These are phyloP conservation scores for Circinella minor DNA, from an alignment of 371 early-diverging fungal genomes.

Conservation along the genomic window DNA sequence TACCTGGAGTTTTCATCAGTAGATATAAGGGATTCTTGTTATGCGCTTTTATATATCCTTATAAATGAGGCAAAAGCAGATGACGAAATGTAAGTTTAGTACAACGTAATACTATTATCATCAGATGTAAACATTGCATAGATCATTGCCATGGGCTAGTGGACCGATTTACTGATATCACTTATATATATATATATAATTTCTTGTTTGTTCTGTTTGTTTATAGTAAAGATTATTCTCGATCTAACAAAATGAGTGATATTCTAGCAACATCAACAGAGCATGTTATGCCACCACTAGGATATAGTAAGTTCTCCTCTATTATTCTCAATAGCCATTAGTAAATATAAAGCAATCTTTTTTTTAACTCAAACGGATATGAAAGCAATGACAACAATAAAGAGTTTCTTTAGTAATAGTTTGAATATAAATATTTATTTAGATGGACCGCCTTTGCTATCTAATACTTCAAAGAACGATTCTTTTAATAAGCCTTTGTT, in stretches of 20 bases:
- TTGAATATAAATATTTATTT: background rate
- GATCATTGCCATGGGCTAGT: background rate
- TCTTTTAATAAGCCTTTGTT: background rate
- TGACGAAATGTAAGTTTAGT: background rate
- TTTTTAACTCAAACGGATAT: too few species aligned
- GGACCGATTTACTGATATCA: too few species aligned
- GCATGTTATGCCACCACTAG: slow-evolving; percentile 36
- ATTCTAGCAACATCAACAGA: slow-evolving; percentile 28
- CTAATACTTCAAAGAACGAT: slow-evolving; percentile 3
- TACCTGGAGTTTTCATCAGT: slow-evolving; percentile 46
- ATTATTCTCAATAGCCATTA: background rate
- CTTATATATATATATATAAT: too few species aligned
- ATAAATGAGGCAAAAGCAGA: background rate
- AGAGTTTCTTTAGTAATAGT: too few species aligned
- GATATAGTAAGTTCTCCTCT: slow-evolving; percentile 28
- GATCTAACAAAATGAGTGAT: slow-evolving; percentile 24
- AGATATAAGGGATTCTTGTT: slow-evolving; percentile 34
- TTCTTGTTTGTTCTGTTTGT: background rate
- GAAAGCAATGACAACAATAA: too few species aligned
- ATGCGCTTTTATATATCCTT: slow-evolving; percentile 26
- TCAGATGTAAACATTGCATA: background rate
- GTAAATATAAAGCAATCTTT: too few species aligned
- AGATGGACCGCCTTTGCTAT: slow-evolving; percentile 27
- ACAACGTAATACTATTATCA: too few species aligned
- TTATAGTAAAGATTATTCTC: background rate